Evolutionary conservation across 2,329 filamentous ascomycete genomes (phyloP).

Genomic region (Alternaria novae-zelandiae): DNA sequence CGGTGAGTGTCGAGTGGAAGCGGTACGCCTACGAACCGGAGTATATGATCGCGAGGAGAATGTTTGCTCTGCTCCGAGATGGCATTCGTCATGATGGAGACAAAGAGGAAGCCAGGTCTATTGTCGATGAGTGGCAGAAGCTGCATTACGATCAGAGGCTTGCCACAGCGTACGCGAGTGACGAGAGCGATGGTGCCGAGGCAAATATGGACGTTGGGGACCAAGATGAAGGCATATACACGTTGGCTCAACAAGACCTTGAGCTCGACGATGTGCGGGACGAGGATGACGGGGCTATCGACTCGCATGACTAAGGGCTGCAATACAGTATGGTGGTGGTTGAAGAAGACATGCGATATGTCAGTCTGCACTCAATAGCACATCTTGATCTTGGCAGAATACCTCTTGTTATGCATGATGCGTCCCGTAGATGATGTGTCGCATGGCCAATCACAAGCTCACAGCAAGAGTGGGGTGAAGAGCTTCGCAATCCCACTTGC

Average conservation of each 20-base stretch:
- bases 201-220: background rate
- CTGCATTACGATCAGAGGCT: background rate
- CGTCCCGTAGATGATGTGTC: background rate
- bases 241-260: background rate
- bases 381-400: background rate
- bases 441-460: background rate
- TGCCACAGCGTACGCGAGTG: background rate
- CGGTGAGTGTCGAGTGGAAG: conserved; percentile 25
- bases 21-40: conserved; percentile 27
- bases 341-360: background rate
- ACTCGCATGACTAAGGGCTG: background rate
- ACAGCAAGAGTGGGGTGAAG: conserved; percentile 2
- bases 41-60: conserved; percentile 19
- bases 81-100: background rate
- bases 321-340: background rate
- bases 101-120: background rate
- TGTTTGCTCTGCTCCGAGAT: background rate
- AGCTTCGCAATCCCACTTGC: conserved; percentile 10
- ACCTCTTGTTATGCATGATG: background rate
- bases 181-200: background rate
- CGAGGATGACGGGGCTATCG: background rate
- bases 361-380: background rate
- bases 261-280: background rate
- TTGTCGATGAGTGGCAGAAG: background rate
- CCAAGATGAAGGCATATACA: background rate